Evolutionary conservation across 495 filamentous ascomycete species (phyloP).

Genomic region (Extremus antarcticus): DNA sequence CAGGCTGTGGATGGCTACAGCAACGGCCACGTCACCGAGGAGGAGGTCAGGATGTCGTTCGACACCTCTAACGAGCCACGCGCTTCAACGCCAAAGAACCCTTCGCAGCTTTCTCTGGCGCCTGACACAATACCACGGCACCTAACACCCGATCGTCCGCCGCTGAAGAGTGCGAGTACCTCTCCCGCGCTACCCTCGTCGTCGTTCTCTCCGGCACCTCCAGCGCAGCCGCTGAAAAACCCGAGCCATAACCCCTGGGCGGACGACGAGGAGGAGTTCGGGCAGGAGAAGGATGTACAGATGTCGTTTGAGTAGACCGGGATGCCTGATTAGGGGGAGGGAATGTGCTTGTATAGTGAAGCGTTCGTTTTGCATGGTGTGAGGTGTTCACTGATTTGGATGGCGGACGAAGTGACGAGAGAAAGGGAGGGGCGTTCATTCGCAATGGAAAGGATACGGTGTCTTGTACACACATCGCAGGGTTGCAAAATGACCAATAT

Average conservation of each 20-base stretch:
- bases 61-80: not conserved
- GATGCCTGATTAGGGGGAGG: not conserved
- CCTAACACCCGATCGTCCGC: not conserved
- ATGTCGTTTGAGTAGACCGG: slow-evolving; percentile 57
- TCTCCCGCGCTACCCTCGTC: not conserved
- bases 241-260: slow-evolving; percentile 18
- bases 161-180: not conserved
- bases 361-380: slow-evolving; percentile 1
- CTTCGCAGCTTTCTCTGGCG: not conserved
- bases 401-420: no score
- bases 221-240: not conserved
- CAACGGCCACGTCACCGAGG: not conserved
- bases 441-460: no score
- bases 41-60: slow-evolving; percentile 7
- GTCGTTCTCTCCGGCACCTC: not conserved
- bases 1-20: not conserved
- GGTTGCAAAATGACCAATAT: no score
- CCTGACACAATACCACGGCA: not conserved
- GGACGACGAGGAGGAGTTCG: slow-evolving; percentile 32
- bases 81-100: not conserved
- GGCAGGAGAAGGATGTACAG: slow-evolving; percentile 38
- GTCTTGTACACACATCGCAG: no score
- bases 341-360: not conserved
- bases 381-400: not conserved
- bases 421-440: no score